Evolutionary conservation across 228 moss, liverwort and hornwort genomes (phyloP).

Genomic region (Sphagnum magellanicum): DNA sequence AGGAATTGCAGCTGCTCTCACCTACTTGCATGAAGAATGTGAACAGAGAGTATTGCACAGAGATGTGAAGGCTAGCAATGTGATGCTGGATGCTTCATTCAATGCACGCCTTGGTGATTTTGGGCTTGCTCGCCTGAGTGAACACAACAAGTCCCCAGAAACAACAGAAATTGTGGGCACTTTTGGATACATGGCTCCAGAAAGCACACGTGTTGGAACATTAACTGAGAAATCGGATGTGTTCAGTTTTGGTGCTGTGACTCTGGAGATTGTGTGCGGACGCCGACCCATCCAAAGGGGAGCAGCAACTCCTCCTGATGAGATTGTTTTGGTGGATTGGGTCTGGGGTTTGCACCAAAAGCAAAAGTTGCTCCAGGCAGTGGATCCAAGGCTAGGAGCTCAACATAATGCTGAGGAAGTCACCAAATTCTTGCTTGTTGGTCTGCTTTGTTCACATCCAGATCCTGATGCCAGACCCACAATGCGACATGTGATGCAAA

Average conservation of each 20-base stretch:
- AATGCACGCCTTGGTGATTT: slow-evolving; percentile 8
- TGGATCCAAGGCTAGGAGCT: slow-evolving; percentile 12
- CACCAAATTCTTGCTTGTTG: slow-evolving; percentile 9
- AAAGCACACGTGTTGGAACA: background rate
- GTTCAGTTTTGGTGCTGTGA: slow-evolving; percentile 28
- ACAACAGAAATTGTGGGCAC: slow-evolving; percentile 3
- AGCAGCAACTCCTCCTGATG: slow-evolving; percentile 3
- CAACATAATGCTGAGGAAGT: slow-evolving; percentile 8
- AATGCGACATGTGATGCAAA: slow-evolving; percentile 15
- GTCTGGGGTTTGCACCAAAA: slow-evolving; percentile 17
- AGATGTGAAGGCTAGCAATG: slow-evolving; percentile 18
- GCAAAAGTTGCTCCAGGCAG: slow-evolving; percentile 7
- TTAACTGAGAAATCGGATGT: slow-evolving; percentile 2
- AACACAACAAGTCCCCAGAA: slow-evolving; percentile 5
- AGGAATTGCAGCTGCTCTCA: slow-evolving; percentile 4
- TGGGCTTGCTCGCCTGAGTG: slow-evolving; percentile 1
- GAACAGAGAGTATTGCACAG: slow-evolving; percentile 5
- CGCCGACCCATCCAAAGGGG: slow-evolving; percentile 18
- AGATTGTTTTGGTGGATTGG: slow-evolving; percentile 33
- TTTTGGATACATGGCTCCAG: slow-evolving; percentile 9
- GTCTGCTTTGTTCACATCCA: slow-evolving; percentile 27
- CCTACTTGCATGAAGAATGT: slow-evolving; percentile 7
- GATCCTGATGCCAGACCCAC: slow-evolving; percentile 11
- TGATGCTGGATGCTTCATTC: slow-evolving; percentile 12
- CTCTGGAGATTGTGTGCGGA: slow-evolving; percentile 31